Conservation (phyloP, 2,329 filamentous ascomycete species). For the Botrytis fabae region DNA sequence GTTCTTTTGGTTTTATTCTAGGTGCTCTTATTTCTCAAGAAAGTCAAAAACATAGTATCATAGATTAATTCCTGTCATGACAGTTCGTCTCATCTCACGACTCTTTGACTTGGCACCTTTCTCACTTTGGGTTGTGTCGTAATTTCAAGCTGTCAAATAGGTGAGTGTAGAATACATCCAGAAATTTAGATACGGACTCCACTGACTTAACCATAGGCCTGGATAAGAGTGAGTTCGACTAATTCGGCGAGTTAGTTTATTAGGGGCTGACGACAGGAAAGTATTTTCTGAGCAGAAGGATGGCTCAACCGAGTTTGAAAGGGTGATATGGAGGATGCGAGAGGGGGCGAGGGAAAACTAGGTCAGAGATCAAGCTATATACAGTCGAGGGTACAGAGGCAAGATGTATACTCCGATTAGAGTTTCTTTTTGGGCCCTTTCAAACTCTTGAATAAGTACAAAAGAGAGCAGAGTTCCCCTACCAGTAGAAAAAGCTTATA, state of each 20-base stretch:
- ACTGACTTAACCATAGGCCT: fast-evolving
- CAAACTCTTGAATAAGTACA: background rate
- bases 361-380: background rate
- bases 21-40: fast-evolving
- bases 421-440: fast-evolving
- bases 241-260: background rate
- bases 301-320: fast-evolving
- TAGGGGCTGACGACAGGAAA: background rate
- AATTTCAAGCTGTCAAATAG: no score
- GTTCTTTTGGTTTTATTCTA: background rate
- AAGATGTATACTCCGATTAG: background rate
- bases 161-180: no score
- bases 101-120: background rate
- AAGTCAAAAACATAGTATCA: background rate
- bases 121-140: background rate
- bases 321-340: no score
- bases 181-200: no score
- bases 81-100: background rate
- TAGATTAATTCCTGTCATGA: background rate
- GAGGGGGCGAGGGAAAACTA: background rate
- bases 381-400: background rate
- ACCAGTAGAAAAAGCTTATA: background rate
- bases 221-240: background rate
- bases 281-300: background rate
- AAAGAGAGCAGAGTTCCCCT: background rate